Percentiles rank a stretch among this genome's conserved stretches.
Conservation (phyloP, 164 flowering plant genomes). For the Magnolia sinica region DNA sequence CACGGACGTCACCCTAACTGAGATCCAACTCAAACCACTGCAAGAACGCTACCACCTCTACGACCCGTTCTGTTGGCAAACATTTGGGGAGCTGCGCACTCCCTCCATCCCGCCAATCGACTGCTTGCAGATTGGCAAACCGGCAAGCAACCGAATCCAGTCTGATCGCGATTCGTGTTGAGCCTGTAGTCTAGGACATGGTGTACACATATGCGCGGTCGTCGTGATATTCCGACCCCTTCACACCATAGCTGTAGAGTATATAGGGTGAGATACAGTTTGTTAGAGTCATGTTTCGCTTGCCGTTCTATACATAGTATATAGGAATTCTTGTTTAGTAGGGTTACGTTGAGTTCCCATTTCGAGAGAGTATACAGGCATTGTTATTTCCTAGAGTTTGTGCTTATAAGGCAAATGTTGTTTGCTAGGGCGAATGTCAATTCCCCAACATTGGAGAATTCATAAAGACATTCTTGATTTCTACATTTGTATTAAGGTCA, state of each 20-base stretch:
- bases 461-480: conserved; percentile 12
- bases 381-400: conserved; percentile 6
- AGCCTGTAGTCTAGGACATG: conserved; percentile 4
- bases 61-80: conserved; percentile 83
- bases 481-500: background rate
- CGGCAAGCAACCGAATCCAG: conserved; percentile 61
- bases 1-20: conserved; percentile 32
- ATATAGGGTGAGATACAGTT: conserved; percentile 11
- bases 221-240: conserved; percentile 59
- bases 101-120: conserved; percentile 82
- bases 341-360: conserved; percentile 11
- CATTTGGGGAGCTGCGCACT: conserved; percentile 74
- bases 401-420: background rate
- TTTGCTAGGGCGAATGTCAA: conserved; percentile 3
- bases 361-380: conserved; percentile 9
- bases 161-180: conserved; percentile 62
- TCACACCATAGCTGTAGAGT: conserved; percentile 29
- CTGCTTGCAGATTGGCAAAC: conserved; percentile 83
- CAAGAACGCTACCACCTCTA: conserved; percentile 30
- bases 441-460: conserved; percentile 2
- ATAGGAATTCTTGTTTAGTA: conserved; percentile 10
- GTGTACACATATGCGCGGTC: conserved; percentile 41
- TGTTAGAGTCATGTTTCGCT: conserved; percentile 1
- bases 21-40: conserved; percentile 34
- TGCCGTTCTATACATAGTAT: background rate